Evolutionary conservation across 2,329 filamentous ascomycete species (phyloP), one percentile per base, ranked within the genome.

Genomic region (Neonectria hederae): DNA sequence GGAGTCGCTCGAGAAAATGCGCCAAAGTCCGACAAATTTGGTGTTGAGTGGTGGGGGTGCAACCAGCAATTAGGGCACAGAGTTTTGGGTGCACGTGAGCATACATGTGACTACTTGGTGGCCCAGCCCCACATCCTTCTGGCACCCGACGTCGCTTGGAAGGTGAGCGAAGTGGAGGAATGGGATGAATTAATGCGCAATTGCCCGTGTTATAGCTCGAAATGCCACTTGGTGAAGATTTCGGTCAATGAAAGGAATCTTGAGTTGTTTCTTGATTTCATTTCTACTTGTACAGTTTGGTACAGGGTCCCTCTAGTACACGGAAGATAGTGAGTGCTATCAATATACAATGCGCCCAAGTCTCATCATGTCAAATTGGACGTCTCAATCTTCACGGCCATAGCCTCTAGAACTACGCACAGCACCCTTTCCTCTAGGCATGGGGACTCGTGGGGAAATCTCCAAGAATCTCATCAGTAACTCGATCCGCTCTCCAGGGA

Each of bases 351-450:
- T 46, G 42, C 58, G 61, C 24, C 54, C 57, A 59, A 40, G 63
- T 61, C 11, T 55, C 21, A 32, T 38, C 54, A 51, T 43, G 48
- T 45, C 52, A 52, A 32, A 54, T 53, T 63, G 62, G 59, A 51
- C 46, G 57, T 49, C 28, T 42, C 46, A 49, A 63, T 70, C 62
- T 70, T 71, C 71, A 38, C 83, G 68, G 4, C 81, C 80, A 59
- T 83, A 83, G 65, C 65, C 79, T 57, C 69, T 71, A 4, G 75
- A 76, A 67, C 77, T 82, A 62, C 80, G 76, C 24, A 76, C 54
- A n/a, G 74, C 59, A 24, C 69, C 53, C 77, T 93, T 70, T 89
- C 93, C 82, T n/a, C 92, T 92, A 80, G 32, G 57, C 40, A 32
- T 54, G 30, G 17, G 64, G n/a, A 24, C 38, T n/a, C 26, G 38